A percentile compares a stretch with the other conserved stretches of the same genome.
These are phyloP conservation scores for Dactylonectria estremocensis DNA, from an alignment of 2,329 filamentous ascomycete species.

Conservation along the genomic window DNA sequence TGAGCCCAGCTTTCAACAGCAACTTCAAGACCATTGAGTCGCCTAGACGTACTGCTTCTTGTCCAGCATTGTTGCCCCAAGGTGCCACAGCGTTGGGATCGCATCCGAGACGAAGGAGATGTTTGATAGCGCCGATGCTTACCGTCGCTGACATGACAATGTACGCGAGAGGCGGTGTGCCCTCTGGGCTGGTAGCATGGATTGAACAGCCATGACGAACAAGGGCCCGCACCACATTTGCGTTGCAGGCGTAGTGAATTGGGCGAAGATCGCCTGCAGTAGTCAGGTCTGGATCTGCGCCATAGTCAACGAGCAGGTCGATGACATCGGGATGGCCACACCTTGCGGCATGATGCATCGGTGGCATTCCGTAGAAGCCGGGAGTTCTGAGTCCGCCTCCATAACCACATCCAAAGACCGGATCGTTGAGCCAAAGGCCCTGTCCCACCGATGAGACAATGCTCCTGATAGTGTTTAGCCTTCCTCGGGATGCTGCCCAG, in stretches of 20 bases:
- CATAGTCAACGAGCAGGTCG: conserved; percentile 14
- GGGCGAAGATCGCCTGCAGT: conserved; percentile 8
- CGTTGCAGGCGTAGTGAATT: conserved; percentile 24
- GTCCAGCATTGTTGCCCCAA: not conserved
- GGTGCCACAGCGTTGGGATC: conserved; percentile 3
- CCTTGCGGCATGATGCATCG: conserved; percentile 24
- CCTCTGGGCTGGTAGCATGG: not conserved
- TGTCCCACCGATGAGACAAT: conserved; percentile 5
- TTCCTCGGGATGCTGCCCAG: conserved; percentile 23
- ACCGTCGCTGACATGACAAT: not conserved
- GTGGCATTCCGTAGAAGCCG: conserved; percentile 19
- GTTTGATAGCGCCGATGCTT: not conserved
- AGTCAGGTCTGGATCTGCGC: conserved; percentile 12
- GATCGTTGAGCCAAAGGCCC: conserved; percentile 20
- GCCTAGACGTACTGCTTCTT: conserved; percentile 14
- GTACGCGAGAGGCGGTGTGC: conserved; percentile 6
- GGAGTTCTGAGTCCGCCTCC: not conserved
- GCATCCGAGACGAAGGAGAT: conserved; percentile 15
- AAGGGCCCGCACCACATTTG: conserved; percentile 16
- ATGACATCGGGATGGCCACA: conserved; percentile 19
- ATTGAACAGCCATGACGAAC: conserved; percentile 21
- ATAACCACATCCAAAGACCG: conserved; percentile 18
- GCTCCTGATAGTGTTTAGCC: not conserved
- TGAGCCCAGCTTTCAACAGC: conserved; percentile 26
- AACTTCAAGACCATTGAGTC: conserved; percentile 12